Conservation (phyloP, 345 rosid species). For the Lepidium africanum region DNA sequence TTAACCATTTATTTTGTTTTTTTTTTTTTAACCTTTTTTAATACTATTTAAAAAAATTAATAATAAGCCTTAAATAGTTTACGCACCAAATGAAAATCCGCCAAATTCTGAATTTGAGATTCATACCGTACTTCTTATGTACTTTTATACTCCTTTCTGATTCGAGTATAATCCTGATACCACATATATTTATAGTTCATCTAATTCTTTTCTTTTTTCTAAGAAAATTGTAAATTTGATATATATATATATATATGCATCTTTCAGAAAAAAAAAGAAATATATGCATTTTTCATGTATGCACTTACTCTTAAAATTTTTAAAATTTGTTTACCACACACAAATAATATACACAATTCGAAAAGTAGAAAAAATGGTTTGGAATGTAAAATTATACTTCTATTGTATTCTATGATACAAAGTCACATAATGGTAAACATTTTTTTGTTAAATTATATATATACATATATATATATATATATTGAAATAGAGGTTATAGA, state of each 20-base stretch:
- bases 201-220: neutral
- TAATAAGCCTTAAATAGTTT: slow-evolving; percentile 7
- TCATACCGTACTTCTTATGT: neutral
- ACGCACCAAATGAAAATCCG: neutral
- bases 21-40: neutral
- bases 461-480: no score
- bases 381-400: no score
- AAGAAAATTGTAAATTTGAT: neutral
- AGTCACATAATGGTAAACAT: no score
- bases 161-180: neutral
- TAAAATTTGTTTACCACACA: no score
- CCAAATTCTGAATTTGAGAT: neutral
- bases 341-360: no score
- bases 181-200: neutral
- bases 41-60: neutral
- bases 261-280: no score
- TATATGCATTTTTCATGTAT: no score
- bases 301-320: no score
- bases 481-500: no score
- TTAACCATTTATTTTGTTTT: slow-evolving; percentile 7
- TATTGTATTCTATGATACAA: no score
- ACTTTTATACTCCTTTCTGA: neutral
- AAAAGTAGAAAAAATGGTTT: no score
- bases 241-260: neutral
- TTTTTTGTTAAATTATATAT: no score